A percentile compares a stretch with the other conserved stretches of the same genome.
These are phyloP conservation scores for Rubroboletus satanas DNA, from an alignment of 768 basidiomycete genomes.

Conservation along the genomic window DNA sequence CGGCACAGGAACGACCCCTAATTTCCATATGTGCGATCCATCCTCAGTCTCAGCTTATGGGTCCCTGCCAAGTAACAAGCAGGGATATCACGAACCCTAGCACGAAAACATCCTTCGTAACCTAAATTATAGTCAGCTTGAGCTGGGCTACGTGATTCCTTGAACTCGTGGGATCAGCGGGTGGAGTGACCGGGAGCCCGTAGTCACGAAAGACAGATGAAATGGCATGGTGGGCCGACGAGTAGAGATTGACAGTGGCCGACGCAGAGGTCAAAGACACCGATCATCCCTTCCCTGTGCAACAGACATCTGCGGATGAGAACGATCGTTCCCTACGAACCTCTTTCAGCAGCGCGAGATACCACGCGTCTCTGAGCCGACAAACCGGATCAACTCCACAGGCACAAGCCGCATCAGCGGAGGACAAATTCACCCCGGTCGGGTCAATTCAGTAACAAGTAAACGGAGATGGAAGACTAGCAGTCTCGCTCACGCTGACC, in stretches of 20 bases:
- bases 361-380: not conserved
- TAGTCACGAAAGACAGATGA: not conserved
- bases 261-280: not conserved
- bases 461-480: not conserved
- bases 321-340: not conserved
- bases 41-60: not conserved
- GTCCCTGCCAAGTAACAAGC: not conserved
- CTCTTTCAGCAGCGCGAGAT: not conserved
- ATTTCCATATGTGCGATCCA: not conserved
- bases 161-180: not conserved
- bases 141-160: not conserved
- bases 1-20: not conserved
- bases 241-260: not conserved
- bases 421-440: not conserved
- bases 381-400: not conserved
- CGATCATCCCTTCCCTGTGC: too few relatives aligned
- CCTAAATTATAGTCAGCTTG: not conserved
- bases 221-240: not conserved
- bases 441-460: not conserved
- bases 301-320: not conserved
- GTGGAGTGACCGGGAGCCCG: not conserved
- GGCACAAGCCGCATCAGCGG: not conserved
- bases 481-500: not conserved
- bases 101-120: not conserved
- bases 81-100: conserved; percentile 4